These are phyloP conservation scores for Ophiostoma ulmi DNA, from an alignment of 2,329 filamentous ascomycete species.

Conservation along the genomic window DNA sequence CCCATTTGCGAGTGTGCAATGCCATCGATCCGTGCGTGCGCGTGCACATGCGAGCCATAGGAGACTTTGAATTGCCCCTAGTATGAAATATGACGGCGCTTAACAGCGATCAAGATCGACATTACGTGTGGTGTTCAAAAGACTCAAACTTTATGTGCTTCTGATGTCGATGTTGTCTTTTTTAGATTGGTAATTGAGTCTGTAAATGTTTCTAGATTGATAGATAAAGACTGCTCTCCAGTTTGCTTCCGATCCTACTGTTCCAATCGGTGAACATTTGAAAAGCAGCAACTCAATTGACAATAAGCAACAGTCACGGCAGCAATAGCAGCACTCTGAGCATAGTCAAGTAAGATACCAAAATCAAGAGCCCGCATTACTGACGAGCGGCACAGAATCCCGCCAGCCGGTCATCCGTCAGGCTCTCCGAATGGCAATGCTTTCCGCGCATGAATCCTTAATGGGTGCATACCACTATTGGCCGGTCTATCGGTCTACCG, in stretches of 20 bases:
- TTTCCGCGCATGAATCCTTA: not conserved
- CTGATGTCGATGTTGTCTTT: too few relatives aligned
- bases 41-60: not conserved
- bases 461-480: not conserved
- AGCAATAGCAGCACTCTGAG: not conserved
- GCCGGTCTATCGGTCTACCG: not conserved
- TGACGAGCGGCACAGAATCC: not conserved
- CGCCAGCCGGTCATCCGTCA: not conserved
- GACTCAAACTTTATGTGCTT: too few relatives aligned
- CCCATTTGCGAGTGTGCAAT: not conserved
- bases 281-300: not conserved
- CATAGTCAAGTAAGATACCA: not conserved
- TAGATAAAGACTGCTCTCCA: too few relatives aligned
- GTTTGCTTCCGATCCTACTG: too few relatives aligned
- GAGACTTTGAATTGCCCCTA: not conserved
- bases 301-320: not conserved
- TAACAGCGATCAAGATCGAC: constrained; percentile 7
- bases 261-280: not conserved
- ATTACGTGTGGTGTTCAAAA: not conserved
- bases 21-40: not conserved
- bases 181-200: too few relatives aligned
- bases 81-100: constrained; percentile 10
- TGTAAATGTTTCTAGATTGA: too few relatives aligned
- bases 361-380: not conserved
- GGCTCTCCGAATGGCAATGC: not conserved